These are phyloP conservation scores for Vaccinium myrtillus DNA, from an alignment of 148 eudicot species.

Conservation along the genomic window DNA sequence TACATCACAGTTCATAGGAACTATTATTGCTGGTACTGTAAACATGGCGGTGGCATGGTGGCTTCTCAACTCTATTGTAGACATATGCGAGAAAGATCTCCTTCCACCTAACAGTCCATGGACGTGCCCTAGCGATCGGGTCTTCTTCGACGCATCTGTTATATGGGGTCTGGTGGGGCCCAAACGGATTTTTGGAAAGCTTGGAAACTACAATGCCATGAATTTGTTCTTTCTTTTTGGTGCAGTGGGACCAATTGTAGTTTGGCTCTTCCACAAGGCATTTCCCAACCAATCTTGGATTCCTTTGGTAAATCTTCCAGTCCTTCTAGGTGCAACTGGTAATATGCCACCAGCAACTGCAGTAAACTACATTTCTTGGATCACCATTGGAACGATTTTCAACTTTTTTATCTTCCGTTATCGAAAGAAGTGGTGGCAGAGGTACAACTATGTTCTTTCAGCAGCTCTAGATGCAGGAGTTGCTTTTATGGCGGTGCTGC, in stretches of 20 bases:
- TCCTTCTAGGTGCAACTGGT: conserved; percentile 86
- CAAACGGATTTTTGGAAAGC: conserved; percentile 72
- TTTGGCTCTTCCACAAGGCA: conserved; percentile 84
- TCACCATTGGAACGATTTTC: conserved; percentile 80
- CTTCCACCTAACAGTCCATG: conserved; percentile 91
- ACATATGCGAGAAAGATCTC: conserved; percentile 75
- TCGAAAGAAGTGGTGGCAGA: conserved; percentile 92
- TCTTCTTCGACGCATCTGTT: conserved; percentile 94
- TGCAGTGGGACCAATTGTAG: conserved; percentile 73
- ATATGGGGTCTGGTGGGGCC: conserved; percentile 99
- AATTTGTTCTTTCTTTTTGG: conserved; percentile 98
- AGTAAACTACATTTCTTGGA: conserved; percentile 86
- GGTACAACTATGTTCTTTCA: conserved; percentile 88
- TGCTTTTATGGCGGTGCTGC: conserved; percentile 88
- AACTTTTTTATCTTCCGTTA: conserved; percentile 80
- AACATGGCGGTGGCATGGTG: conserved; percentile 86
- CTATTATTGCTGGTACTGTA: conserved; percentile 87
- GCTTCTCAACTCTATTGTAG: conserved; percentile 64
- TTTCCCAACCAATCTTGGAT: conserved; percentile 89
- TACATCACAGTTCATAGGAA: conserved; percentile 72
- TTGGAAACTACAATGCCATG: conserved; percentile 75
- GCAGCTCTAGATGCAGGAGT: conserved; percentile 98
- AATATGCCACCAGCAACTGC: conserved; percentile 91
- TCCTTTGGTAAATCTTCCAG: conserved; percentile 89
- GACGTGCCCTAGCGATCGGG: conserved; percentile 91